These are phyloP conservation scores for Plenodomus tracheiphilus DNA, from an alignment of 2,329 filamentous ascomycete species.

Conservation along the genomic window DNA sequence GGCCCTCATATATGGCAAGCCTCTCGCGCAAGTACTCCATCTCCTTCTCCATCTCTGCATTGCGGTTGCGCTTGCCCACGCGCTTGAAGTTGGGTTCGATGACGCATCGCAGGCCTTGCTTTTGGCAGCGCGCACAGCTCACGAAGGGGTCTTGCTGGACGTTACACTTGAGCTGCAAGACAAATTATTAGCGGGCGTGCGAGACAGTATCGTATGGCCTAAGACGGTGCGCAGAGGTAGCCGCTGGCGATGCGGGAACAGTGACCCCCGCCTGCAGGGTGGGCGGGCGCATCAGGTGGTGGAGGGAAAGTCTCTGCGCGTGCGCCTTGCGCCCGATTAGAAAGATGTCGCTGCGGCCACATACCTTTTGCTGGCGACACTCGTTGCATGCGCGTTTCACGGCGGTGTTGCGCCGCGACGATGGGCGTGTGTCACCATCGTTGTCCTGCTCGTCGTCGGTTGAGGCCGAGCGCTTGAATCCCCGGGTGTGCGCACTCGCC, in stretches of 20 bases:
- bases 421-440: constrained; percentile 28
- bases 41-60: constrained; percentile 85
- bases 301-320: not conserved
- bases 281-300: not conserved
- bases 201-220: constrained; percentile 3
- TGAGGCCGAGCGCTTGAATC: constrained; percentile 43
- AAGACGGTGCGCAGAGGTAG: too few species aligned
- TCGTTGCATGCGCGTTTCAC: constrained; percentile 80
- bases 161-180: constrained; percentile 73
- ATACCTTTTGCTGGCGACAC: constrained; percentile 83
- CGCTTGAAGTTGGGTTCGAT: constrained; percentile 89
- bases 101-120: constrained; percentile 79
- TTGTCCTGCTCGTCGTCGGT: constrained; percentile 43
- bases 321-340: not conserved
- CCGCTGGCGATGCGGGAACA: too few species aligned
- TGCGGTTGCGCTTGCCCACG: constrained; percentile 77
- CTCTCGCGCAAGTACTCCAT: constrained; percentile 64
- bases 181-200: constrained; percentile 20
- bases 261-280: too few species aligned
- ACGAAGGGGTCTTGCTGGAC: constrained; percentile 80
- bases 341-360: constrained; percentile 2
- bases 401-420: constrained; percentile 37
- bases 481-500: constrained; percentile 32
- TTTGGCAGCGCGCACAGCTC: constrained; percentile 75
- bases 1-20: constrained; percentile 63